Conservation (phyloP, 345 rosid genomes). For the Acer campestre region DNA sequence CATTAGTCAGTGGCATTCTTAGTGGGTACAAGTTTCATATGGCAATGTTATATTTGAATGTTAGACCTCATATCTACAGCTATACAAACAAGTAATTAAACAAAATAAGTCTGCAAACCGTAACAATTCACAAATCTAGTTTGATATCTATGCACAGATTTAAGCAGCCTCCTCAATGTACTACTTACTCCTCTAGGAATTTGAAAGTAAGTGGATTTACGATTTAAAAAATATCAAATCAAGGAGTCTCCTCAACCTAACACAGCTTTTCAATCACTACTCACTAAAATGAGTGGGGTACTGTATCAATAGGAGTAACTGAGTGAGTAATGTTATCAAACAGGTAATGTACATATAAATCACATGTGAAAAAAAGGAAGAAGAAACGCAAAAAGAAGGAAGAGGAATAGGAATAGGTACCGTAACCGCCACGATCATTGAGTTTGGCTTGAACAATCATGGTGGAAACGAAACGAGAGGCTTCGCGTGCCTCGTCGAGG, state of each 20-base stretch:
- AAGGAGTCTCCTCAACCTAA: no score
- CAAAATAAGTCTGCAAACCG: no score
- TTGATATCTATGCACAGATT: no score
- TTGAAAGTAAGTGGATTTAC: neutral
- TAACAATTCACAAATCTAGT: no score
- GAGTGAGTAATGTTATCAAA: neutral
- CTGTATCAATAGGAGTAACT: no score
- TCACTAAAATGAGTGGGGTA: neutral
- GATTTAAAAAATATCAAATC: neutral
- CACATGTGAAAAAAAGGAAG: neutral
- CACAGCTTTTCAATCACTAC: no score
- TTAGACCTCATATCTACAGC: neutral
- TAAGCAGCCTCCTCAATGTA: no score
- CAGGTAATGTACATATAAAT: neutral
- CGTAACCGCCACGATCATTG: slow-evolving; percentile 83
- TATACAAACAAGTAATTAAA: no score
- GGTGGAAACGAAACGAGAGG: slow-evolving; percentile 74
- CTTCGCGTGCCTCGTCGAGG: slow-evolving; percentile 83
- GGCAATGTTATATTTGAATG: neutral
- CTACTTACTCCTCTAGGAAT: no score
- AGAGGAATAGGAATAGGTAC: slow-evolving; percentile 29
- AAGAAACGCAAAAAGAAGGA: neutral
- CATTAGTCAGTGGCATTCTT: no score
- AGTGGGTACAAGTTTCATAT: neutral
- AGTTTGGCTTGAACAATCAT: slow-evolving; percentile 94